phyloP scores from a whole-genome alignment of 768 basidiomycete species.

The Porpolomopsis calyptriformis region DNA sequence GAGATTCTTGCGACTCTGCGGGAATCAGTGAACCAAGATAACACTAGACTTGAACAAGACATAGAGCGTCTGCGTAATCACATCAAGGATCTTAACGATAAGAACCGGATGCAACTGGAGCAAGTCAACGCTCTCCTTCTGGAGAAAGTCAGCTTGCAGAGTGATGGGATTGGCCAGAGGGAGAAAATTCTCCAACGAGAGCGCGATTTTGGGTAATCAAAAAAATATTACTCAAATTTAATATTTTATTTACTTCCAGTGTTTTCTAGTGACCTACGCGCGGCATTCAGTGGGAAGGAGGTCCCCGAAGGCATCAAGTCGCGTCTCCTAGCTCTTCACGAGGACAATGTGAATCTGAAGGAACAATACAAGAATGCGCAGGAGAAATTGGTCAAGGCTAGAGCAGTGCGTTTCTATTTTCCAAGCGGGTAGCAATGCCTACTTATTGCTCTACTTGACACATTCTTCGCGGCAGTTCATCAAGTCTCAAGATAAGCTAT shows the following conservation, averaged over 20 bases:
- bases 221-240: constrained; percentile 2
- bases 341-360: constrained; percentile 62
- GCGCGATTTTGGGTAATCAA: constrained; percentile 63
- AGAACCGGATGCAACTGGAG: constrained; percentile 85
- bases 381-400: constrained; percentile 75
- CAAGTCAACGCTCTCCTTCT: constrained; percentile 76
- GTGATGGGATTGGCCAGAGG: constrained; percentile 80
- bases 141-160: constrained; percentile 86
- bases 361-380: constrained; percentile 59
- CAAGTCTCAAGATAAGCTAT: constrained; percentile 81
- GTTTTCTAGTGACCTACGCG: constrained; percentile 56
- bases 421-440: not conserved
- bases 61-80: constrained; percentile 52
- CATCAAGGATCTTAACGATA: constrained; percentile 64
- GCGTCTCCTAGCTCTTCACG: constrained; percentile 62
- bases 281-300: constrained; percentile 65
- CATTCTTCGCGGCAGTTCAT: constrained; percentile 59
- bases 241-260: not conserved
- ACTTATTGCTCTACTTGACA: not conserved
- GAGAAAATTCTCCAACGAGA: constrained; percentile 83
- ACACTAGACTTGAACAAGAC: constrained; percentile 61
- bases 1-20: constrained; percentile 80
- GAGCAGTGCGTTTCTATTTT: constrained; percentile 47
- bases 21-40: constrained; percentile 85
- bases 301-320: constrained; percentile 75